Evolutionary conservation across 352 stramenopile genomes (phyloP).

Genomic region (Pythium insidiosum): DNA sequence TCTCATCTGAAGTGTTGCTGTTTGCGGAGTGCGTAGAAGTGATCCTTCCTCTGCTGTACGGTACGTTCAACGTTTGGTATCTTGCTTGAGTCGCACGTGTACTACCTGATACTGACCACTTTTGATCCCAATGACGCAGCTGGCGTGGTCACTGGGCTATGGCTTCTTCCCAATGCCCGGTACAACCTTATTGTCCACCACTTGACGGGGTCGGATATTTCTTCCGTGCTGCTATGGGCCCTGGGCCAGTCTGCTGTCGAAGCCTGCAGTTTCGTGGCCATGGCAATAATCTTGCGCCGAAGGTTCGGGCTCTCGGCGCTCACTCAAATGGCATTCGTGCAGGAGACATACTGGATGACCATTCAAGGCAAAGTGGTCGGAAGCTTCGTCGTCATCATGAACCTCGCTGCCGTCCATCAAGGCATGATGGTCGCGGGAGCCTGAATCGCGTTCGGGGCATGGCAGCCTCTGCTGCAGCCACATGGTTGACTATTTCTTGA

Average conservation of each 20-base stretch:
- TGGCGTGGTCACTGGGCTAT: neutral
- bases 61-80: conserved; percentile 1
- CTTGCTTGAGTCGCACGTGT: neutral
- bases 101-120: neutral
- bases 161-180: neutral
- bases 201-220: neutral
- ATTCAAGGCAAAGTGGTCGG: conserved; percentile 10
- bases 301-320: conserved; percentile 8
- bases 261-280: too few species aligned
- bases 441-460: too few species aligned
- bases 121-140: neutral
- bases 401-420: conserved; percentile 6
- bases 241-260: too few species aligned
- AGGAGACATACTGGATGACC: conserved; percentile 7
- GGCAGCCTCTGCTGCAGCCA: too few species aligned
- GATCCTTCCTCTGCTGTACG: conserved; percentile 7
- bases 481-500: too few species aligned
- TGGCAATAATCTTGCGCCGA: neutral
- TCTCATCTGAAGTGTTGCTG: conserved; percentile 11
- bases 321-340: conserved; percentile 8
- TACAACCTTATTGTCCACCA: neutral
- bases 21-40: conserved; percentile 20
- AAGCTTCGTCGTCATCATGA: conserved; percentile 4
- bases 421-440: too few species aligned
- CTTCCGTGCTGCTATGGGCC: too few species aligned